Conservation (phyloP, 78 protist species). For the Dictyostelium brefeldianum region DNA sequence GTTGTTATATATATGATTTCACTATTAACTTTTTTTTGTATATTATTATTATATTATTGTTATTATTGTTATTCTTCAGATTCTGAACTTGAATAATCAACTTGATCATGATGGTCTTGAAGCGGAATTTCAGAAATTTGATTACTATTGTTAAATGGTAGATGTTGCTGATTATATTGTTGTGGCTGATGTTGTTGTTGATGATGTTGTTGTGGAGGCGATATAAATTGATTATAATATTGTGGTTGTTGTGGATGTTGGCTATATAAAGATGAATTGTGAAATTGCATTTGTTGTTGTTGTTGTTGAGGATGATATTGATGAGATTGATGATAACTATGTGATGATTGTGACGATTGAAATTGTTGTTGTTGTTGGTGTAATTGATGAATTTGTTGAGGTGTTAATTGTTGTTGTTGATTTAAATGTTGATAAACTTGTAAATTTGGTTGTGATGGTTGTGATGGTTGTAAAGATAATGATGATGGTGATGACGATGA, state of each 20-base stretch:
- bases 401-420: background rate
- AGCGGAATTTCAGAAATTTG: too few species aligned
- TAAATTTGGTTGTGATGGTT: background rate
- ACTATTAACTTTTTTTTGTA: background rate
- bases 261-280: too few species aligned
- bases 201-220: background rate
- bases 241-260: background rate
- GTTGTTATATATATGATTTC: background rate
- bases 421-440: background rate
- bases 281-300: background rate
- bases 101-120: too few species aligned
- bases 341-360: background rate
- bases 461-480: background rate
- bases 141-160: background rate
- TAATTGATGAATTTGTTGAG: background rate
- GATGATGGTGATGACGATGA: background rate
- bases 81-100: too few species aligned
- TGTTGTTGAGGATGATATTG: background rate
- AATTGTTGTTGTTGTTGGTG: background rate
- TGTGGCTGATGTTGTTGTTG: background rate
- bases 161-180: background rate
- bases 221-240: background rate
- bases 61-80: background rate
- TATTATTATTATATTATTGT: background rate
- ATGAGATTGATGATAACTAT: background rate